These are phyloP conservation scores for Poterioochromonas sp. DNA, from an alignment of 352 stramenopile species.

Conservation along the genomic window DNA sequence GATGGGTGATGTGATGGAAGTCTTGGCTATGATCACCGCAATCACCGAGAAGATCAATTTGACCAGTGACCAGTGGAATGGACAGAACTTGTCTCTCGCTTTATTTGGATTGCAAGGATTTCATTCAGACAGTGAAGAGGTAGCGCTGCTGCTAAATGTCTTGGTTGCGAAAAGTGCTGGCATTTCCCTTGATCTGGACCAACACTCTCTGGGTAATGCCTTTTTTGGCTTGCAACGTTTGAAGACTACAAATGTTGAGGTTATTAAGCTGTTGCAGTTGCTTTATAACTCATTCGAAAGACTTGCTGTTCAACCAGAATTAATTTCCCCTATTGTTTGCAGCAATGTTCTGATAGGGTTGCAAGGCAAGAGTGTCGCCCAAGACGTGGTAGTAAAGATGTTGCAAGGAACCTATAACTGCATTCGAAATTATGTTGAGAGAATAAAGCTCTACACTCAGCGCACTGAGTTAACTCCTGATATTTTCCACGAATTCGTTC, in stretches of 20 bases:
- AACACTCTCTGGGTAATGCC: slow-evolving; percentile 8
- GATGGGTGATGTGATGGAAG: not conserved
- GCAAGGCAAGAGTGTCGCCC: slow-evolving; percentile 5
- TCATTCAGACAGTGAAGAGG: not conserved
- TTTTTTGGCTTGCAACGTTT: slow-evolving; percentile 24
- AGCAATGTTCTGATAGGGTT: slow-evolving; percentile 13
- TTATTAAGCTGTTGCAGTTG: not conserved
- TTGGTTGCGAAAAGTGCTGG: slow-evolving; percentile 8
- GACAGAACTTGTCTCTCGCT: not conserved
- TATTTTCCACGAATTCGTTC: not conserved
- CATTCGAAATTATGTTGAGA: slow-evolving; percentile 15
- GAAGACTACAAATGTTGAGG: not conserved
- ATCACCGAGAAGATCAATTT: not conserved
- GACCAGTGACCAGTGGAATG: not conserved
- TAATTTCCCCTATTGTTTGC: slow-evolving; percentile 14
- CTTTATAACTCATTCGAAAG: slow-evolving; percentile 16
- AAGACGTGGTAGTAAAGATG: slow-evolving; percentile 13
- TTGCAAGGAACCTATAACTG: slow-evolving; percentile 13
- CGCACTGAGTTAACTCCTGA: not conserved
- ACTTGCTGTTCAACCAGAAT: slow-evolving; percentile 13
- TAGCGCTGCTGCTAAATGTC: not conserved
- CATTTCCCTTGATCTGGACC: slow-evolving; percentile 10
- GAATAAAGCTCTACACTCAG: slow-evolving; percentile 5
- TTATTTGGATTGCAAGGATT: slow-evolving; percentile 29
- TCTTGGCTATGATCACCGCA: not conserved